Conservation (phyloP, 495 filamentous ascomycete genomes). For the Aspergillus carlsbadensis region DNA sequence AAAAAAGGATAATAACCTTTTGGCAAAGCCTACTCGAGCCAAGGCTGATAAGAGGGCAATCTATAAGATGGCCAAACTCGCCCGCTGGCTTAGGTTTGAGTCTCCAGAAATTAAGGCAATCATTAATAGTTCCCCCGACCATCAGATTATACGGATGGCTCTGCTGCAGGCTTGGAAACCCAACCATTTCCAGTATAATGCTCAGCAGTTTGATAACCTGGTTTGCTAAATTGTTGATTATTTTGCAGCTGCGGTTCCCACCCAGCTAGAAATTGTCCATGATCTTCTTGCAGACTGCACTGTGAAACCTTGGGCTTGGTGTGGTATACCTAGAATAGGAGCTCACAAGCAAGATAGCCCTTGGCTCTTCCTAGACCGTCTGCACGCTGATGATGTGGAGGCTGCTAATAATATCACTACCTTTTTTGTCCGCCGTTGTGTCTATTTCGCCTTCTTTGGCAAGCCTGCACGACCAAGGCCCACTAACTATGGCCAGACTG, state of each 20-base stretch:
- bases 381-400: constrained; percentile 19
- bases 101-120: constrained; percentile 24
- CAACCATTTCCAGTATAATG: constrained; percentile 26
- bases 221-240: constrained; percentile 21
- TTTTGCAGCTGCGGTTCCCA: constrained; percentile 18
- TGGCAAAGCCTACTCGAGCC: constrained; percentile 19
- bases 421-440: constrained; percentile 29
- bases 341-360: constrained; percentile 20
- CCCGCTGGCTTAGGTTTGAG: constrained; percentile 28
- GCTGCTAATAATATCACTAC: constrained; percentile 23
- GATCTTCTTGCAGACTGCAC: constrained; percentile 5
- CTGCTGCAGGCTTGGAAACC: constrained; percentile 33
- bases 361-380: constrained; percentile 28
- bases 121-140: constrained; percentile 25
- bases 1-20: constrained; percentile 19
- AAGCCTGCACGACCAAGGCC: no score
- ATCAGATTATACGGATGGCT: constrained; percentile 27
- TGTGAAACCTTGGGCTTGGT: constrained; percentile 15
- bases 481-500: no score
- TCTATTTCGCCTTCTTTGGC: constrained; percentile 39
- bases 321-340: constrained; percentile 17
- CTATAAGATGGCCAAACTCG: constrained; percentile 29
- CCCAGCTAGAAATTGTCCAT: constrained; percentile 2
- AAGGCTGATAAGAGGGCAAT: constrained; percentile 28
- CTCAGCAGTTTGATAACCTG: constrained; percentile 17